Evolutionary conservation across 352 stramenopile species (phyloP).

Genomic region (Globisporangium ultimum): DNA sequence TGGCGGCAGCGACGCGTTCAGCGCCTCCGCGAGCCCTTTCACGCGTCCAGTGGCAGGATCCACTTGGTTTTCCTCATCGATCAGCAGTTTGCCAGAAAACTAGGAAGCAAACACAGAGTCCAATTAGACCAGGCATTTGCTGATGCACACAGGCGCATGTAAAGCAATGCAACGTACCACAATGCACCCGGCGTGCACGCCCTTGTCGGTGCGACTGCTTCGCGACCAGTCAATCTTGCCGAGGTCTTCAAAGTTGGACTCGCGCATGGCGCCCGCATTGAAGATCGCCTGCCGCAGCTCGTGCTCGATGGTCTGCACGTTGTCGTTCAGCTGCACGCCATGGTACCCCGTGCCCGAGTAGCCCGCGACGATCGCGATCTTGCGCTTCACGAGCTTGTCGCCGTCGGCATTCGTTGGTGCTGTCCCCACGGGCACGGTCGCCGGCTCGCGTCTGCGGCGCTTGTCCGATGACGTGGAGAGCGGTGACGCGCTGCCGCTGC

Average conservation of each 20-base stretch:
- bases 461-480: constrained; percentile 13
- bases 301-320: constrained; percentile 84
- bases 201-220: constrained; percentile 91
- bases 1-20: constrained; percentile 78
- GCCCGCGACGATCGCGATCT: constrained; percentile 81
- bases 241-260: constrained; percentile 87
- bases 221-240: constrained; percentile 89
- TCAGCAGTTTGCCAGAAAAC: constrained; percentile 87
- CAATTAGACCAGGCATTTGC: too few species aligned
- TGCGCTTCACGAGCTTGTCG: constrained; percentile 77
- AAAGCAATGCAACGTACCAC: constrained; percentile 49
- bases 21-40: constrained; percentile 43
- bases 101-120: constrained; percentile 14
- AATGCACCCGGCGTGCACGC: constrained; percentile 88
- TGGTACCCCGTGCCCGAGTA: constrained; percentile 84
- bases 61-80: constrained; percentile 70
- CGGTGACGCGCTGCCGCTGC: not conserved
- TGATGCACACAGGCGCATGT: not conserved
- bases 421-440: constrained; percentile 3
- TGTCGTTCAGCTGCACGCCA: constrained; percentile 73
- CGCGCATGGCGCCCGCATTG: constrained; percentile 73
- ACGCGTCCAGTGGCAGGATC: constrained; percentile 57
- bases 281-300: constrained; percentile 80
- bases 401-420: not conserved
- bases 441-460: constrained; percentile 8